Base-by-base conservation (phyloP, 2,329 filamentous ascomycete species). In the Waltergamsia citrina region DNA sequence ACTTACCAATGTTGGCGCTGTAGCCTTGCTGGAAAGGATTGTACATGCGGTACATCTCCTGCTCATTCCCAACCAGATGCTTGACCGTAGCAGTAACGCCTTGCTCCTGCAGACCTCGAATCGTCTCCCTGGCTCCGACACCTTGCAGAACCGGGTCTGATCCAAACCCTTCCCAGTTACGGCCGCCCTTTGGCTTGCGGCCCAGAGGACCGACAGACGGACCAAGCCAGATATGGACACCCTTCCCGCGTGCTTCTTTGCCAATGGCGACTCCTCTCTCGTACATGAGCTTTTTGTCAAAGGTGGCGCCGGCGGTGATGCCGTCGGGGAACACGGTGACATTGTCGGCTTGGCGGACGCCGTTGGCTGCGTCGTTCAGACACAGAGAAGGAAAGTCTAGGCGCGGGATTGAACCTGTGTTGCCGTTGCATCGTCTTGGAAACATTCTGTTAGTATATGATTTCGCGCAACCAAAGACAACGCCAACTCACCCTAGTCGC, bases 261-360 rank as follows among this genome's bases (percentile, higher is more conserved):
- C 82, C 82, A 6, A 87, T 59, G 3, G 77, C 81, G 11, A 75
- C 70, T 3, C 73, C 82, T 19, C 82, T 71, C 33, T 71, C 65
- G 42, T 81, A 78, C 56, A 86, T 79, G 32, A 86, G 60, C 12
- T 71, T 62, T 58, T 85, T 87, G 56, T 82, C 79, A 51, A 77
- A 87, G 0, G 83, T 86, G 3, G 81, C 81, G 14, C 80, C 83
- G 2, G 71, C 72, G 0, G 80, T 86, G 44, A 90, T 83, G n/a
- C 83, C 84, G 7, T 82, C 71, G 1, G 85, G 84, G 45, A 90
- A 92, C 0, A 76, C 81, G 0, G 82, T 87, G 34, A 79, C 75
- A 39, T 84, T 76, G 42, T 87, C 81, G 1, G 81, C 75, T n/a
- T 74, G 73, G 19, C 81, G 73, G 11, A 92, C 65, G 3, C 85